A percentile compares a stretch with the other conserved stretches of the same genome.
phyloP scores from a whole-genome alignment of 176 grass and related monocot genomes.

The Urochloa ruziziensis region DNA sequence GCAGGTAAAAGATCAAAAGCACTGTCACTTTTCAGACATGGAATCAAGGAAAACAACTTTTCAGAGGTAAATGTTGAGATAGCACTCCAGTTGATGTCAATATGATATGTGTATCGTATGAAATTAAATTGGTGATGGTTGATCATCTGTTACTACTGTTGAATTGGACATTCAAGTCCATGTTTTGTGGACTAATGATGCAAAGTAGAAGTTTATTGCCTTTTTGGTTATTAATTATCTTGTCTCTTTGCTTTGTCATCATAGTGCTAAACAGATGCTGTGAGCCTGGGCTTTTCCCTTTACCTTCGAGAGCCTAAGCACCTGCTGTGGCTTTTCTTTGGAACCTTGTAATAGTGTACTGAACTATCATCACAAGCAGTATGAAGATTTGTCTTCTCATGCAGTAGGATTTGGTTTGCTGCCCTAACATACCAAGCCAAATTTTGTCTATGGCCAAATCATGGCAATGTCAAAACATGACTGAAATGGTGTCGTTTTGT shows the following conservation, averaged over 20 bases:
- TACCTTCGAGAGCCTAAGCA: too few relatives aligned
- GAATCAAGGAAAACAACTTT: slow-evolving; percentile 51
- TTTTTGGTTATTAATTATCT: neutral
- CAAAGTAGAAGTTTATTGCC: neutral
- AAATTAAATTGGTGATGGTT: neutral
- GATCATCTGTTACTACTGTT: neutral
- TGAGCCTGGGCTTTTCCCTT: neutral
- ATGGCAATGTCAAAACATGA: too few relatives aligned
- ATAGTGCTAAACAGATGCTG: neutral
- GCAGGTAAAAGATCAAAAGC: slow-evolving; percentile 86
- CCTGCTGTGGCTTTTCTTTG: slow-evolving; percentile 2
- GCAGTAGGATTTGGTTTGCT: neutral
- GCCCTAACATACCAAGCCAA: too few relatives aligned
- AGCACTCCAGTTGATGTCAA: neutral
- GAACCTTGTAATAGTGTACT: neutral
- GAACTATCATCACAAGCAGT: neutral
- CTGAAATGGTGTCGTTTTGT: too few relatives aligned
- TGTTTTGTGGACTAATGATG: neutral
- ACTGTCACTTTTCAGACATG: slow-evolving; percentile 72
- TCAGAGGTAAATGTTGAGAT: slow-evolving; percentile 64
- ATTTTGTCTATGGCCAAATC: too few relatives aligned
- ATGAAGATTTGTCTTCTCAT: neutral
- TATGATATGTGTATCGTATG: neutral
- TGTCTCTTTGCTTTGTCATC: slow-evolving; percentile 17
- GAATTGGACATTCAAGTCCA: neutral